Evolutionary conservation across 371 early-diverging fungal genomes (phyloP), one percentile per base, ranked within the genome.

Genomic region (Paraphysoderma sedebokerense): DNA sequence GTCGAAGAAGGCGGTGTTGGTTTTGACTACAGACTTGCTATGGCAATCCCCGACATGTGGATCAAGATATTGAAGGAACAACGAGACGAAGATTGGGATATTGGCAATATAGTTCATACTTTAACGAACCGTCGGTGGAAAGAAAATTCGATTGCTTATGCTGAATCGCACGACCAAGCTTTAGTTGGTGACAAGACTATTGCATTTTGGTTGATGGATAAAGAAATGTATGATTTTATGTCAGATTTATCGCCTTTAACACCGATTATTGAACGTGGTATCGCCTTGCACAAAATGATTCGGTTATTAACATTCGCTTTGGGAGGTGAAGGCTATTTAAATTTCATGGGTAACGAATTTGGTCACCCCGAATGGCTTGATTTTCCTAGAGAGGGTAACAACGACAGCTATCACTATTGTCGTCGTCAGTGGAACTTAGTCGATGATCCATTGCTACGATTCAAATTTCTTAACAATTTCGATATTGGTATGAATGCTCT

Each of bases 1-100:
- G 83, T 87, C 1, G 52, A 55, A 1, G 93, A 95, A 61, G 93
- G 96, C 47, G 96, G 96, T 31, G 66, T 91, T 31, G 96, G 96
- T 0, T 95, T 95, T 57, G 96, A 95, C 61, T 95, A 92, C 54
- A 77, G 96, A n/a, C 73, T 95, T 28, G 81, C 76, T 0, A 95
- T 95, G 96, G 89, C 95, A n/a, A 67, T 92, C 34, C 96, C 96
- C 0, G 96, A 95, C 64, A 95, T 91, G 91, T 95, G 96, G 96
- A 95, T 95, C 69, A 95, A 95, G 62, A 41, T 86, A 49, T 65
- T 93, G 48, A 93, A 93, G 63, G 92, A 93, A 56, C 55, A 58
- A 45, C 53, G 68, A n/a, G 96, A 95, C 54, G 93, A 92, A 46
- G 82, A 92, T 32, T 95, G 96, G 96, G 70, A 84, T 33, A 80